phyloP scores from a whole-genome alignment of 495 filamentous ascomycete species.

The Mycothermus thermophilus region DNA sequence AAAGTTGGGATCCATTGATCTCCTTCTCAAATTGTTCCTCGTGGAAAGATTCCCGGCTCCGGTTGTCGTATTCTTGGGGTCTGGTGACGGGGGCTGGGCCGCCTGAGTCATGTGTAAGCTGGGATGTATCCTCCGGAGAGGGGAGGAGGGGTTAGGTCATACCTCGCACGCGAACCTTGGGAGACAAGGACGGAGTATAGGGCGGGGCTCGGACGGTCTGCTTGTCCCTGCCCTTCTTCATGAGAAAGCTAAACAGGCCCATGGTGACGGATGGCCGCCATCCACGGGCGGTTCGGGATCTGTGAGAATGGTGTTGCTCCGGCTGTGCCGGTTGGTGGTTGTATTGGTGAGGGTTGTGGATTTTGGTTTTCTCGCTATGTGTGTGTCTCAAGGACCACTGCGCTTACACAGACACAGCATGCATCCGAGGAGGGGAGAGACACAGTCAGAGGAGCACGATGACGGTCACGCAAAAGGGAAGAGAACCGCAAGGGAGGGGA shows the following conservation, averaged over 20 bases:
- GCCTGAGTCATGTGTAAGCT: too few relatives aligned
- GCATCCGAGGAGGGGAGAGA: too few relatives aligned
- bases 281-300: constrained; percentile 14
- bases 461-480: too few relatives aligned
- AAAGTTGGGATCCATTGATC: constrained; percentile 15
- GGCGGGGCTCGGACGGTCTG: constrained; percentile 18
- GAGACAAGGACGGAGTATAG: constrained; percentile 18
- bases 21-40: constrained; percentile 14
- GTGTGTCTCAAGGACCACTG: background rate
- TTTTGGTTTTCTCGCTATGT: background rate
- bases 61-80: constrained; percentile 21
- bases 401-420: background rate
- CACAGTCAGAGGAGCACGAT: too few relatives aligned
- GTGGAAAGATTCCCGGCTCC: constrained; percentile 18
- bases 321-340: background rate
- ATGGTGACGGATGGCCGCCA: constrained; percentile 15
- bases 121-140: too few relatives aligned
- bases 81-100: too few relatives aligned
- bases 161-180: constrained; percentile 15
- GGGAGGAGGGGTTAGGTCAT: too few relatives aligned
- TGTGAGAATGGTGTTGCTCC: background rate
- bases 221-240: constrained; percentile 18
- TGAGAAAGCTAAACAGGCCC: constrained; percentile 31
- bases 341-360: background rate
- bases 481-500: too few relatives aligned